A percentile compares a stretch with the other conserved stretches of the same genome.
phyloP scores from a whole-genome alignment of 2,329 filamentous ascomycete species.

The Botrytis cinerea region DNA sequence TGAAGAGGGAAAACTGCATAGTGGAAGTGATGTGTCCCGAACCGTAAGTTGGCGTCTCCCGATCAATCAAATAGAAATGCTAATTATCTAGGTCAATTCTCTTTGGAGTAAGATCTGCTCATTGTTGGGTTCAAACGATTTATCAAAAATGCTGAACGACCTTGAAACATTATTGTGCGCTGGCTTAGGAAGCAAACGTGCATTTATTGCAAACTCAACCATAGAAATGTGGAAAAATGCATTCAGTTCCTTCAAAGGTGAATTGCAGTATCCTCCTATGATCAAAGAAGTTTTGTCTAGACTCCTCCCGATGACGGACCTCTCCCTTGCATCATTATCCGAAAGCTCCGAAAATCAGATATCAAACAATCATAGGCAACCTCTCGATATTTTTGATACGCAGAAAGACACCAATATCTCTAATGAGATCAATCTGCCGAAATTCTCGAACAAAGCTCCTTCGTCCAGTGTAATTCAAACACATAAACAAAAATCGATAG shows the following conservation, averaged over 20 bases:
- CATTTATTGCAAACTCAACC: slow-evolving; percentile 55
- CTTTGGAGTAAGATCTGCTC: slow-evolving; percentile 54
- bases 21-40: slow-evolving; percentile 46
- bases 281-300: slow-evolving; percentile 64
- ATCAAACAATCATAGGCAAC: slow-evolving; percentile 29
- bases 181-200: slow-evolving; percentile 59
- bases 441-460: slow-evolving; percentile 7
- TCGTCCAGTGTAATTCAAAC: not conserved
- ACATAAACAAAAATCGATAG: not conserved
- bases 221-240: slow-evolving; percentile 69
- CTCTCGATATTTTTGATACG: slow-evolving; percentile 46
- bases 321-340: slow-evolving; percentile 52
- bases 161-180: slow-evolving; percentile 58
- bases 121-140: slow-evolving; percentile 39
- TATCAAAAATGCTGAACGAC: slow-evolving; percentile 50
- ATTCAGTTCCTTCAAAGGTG: slow-evolving; percentile 59
- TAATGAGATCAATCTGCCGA: slow-evolving; percentile 5
- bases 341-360: slow-evolving; percentile 43
- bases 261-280: slow-evolving; percentile 62
- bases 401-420: slow-evolving; percentile 30
- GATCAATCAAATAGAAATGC: slow-evolving; percentile 30
- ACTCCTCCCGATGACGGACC: slow-evolving; percentile 56
- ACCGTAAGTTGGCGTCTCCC: slow-evolving; percentile 46
- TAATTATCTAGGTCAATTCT: slow-evolving; percentile 47
- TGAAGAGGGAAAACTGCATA: slow-evolving; percentile 46